These are phyloP conservation scores for Thraustotheca clavata DNA, from an alignment of 352 stramenopile species.

Conservation along the genomic window DNA sequence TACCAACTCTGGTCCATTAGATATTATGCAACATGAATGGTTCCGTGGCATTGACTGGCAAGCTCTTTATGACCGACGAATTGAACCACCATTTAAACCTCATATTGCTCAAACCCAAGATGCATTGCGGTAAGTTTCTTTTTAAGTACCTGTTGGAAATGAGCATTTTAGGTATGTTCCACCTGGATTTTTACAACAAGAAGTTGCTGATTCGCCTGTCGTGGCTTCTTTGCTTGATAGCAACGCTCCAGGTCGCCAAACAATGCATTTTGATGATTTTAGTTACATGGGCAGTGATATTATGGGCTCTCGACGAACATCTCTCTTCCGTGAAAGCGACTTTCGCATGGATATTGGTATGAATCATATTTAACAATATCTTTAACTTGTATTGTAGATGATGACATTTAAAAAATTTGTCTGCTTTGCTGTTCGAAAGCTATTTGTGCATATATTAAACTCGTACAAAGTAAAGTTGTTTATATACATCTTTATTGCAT, in stretches of 20 bases:
- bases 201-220: conserved; percentile 71
- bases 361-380: neutral
- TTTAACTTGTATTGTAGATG: neutral
- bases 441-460: too few species aligned
- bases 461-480: too few species aligned
- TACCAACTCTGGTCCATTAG: conserved; percentile 35
- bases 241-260: conserved; percentile 35
- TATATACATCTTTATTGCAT: too few species aligned
- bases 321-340: conserved; percentile 74
- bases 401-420: conserved; percentile 1
- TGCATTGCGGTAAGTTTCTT: conserved; percentile 46
- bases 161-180: conserved; percentile 41
- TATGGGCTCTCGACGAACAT: conserved; percentile 71
- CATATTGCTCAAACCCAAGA: conserved; percentile 40
- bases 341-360: conserved; percentile 57
- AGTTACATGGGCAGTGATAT: conserved; percentile 84
- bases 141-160: neutral
- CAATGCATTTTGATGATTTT: conserved; percentile 84
- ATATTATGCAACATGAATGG: conserved; percentile 80
- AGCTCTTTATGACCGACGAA: conserved; percentile 42
- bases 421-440: too few species aligned
- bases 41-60: conserved; percentile 76
- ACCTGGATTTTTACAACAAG: conserved; percentile 73
- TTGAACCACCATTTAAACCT: conserved; percentile 67
- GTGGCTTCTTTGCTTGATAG: conserved; percentile 43